A percentile compares a stretch with the other conserved stretches of the same genome.
These are phyloP conservation scores for Stentor coeruleus DNA, from an alignment of 73 alveolate genomes.

Conservation along the genomic window DNA sequence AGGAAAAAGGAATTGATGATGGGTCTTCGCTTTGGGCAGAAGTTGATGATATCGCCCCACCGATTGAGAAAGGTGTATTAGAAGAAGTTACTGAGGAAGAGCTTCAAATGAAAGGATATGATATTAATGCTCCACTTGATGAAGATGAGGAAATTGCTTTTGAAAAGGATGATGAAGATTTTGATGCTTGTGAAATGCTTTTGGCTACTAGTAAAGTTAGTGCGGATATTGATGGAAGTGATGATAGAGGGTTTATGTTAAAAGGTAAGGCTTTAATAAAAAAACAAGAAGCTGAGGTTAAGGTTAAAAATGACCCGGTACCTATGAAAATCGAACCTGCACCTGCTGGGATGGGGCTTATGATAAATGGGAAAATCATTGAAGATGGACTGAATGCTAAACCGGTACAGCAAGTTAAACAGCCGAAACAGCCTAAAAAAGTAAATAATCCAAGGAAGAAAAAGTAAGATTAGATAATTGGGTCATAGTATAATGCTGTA, in stretches of 20 bases:
- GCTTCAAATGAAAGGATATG: background rate
- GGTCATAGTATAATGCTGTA: too few relatives aligned
- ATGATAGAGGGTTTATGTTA: background rate
- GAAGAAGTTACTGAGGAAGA: constrained; percentile 2
- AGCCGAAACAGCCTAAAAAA: background rate
- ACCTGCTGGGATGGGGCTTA: background rate
- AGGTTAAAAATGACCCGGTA: background rate
- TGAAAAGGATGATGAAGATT: constrained; percentile 2
- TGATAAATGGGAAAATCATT: constrained; percentile 19
- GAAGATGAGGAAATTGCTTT: constrained; percentile 3
- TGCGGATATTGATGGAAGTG: background rate
- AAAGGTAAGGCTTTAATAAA: background rate
- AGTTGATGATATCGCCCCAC: background rate
- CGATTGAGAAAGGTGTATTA: background rate
- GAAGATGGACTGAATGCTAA: constrained; percentile 27
- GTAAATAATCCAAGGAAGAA: constrained; percentile 11
- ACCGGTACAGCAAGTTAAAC: too few relatives aligned
- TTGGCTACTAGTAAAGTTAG: background rate
- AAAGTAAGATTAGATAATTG: background rate
- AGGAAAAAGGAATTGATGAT: constrained; percentile 22
- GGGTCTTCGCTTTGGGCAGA: background rate
- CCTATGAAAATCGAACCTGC: background rate
- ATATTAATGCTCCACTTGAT: background rate
- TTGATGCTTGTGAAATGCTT: background rate
- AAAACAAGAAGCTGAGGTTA: background rate